Conservation (phyloP, 371 early-diverging fungal species). For the Funneliformis caledonium region DNA sequence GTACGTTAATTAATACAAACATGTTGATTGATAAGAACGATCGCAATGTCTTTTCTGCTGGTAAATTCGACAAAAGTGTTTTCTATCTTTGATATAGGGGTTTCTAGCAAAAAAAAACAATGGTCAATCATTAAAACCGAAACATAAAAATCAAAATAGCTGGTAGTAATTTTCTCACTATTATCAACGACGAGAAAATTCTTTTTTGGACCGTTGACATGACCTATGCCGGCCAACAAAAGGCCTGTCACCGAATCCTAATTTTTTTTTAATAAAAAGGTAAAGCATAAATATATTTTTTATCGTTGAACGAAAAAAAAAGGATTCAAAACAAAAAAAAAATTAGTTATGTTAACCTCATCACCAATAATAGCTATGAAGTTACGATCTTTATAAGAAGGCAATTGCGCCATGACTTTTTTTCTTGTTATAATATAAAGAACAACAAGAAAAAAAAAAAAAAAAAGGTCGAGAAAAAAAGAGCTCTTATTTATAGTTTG, state of each 20-base stretch:
- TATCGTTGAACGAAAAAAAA: not conserved
- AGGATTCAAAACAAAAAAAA: not conserved
- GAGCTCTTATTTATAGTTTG: too few relatives aligned
- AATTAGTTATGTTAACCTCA: constrained; percentile 64
- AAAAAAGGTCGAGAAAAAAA: too few relatives aligned
- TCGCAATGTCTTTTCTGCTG: constrained; percentile 96
- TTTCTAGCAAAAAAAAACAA: constrained; percentile 63
- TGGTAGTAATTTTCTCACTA: constrained; percentile 63
- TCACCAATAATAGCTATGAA: constrained; percentile 97
- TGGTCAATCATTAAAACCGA: not conserved
- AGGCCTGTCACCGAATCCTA: constrained; percentile 98
- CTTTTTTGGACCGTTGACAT: constrained; percentile 80
- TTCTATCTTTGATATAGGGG: constrained; percentile 88
- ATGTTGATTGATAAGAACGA: constrained; percentile 97
- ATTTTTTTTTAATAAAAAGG: not conserved
- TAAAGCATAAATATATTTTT: not conserved
- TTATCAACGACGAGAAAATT: constrained; percentile 96
- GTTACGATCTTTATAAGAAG: constrained; percentile 55
- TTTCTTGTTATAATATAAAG: too few relatives aligned
- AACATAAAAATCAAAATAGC: not conserved
- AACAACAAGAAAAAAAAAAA: too few relatives aligned
- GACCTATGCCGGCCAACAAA: constrained; percentile 95
- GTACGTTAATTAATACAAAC: constrained; percentile 51
- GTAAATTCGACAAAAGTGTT: constrained; percentile 88
- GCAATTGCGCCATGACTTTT: not conserved